These are phyloP conservation scores for Phytophthora pluvialis DNA, from an alignment of 352 stramenopile genomes.

Conservation along the genomic window DNA sequence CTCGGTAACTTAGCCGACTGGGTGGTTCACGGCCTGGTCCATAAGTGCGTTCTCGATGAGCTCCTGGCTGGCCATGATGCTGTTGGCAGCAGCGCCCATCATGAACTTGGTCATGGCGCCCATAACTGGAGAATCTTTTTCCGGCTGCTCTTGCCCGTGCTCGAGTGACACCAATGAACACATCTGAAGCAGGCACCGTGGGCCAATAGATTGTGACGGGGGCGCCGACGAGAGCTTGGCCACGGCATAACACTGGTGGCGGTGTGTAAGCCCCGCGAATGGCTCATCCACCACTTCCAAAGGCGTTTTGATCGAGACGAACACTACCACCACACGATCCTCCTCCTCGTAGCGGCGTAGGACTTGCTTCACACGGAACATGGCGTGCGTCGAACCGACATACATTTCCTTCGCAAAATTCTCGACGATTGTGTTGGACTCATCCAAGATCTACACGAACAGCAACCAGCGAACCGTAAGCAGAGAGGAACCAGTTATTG, in stretches of 20 bases:
- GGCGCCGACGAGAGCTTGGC: slow-evolving; percentile 32
- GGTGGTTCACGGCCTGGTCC: slow-evolving; percentile 33
- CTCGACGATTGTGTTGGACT: slow-evolving; percentile 47
- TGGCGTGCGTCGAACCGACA: slow-evolving; percentile 39
- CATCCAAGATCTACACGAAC: slow-evolving; percentile 29
- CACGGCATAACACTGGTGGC: slow-evolving; percentile 44
- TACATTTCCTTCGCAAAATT: slow-evolving; percentile 50
- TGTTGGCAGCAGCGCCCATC: slow-evolving; percentile 42
- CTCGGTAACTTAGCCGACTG: slow-evolving; percentile 5
- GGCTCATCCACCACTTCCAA: slow-evolving; percentile 38
- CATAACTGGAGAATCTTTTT: slow-evolving; percentile 40
- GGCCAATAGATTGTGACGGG: slow-evolving; percentile 29
- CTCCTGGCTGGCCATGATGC: slow-evolving; percentile 41
- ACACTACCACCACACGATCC: slow-evolving; percentile 41
- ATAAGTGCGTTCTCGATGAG: slow-evolving; percentile 48
- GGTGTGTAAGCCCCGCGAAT: slow-evolving; percentile 39
- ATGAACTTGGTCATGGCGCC: slow-evolving; percentile 49
- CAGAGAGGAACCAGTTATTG: background rate
- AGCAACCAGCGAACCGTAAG: background rate
- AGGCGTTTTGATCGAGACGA: slow-evolving; percentile 41
- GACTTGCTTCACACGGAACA: slow-evolving; percentile 47
- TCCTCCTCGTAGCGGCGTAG: slow-evolving; percentile 43
- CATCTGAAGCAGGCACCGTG: slow-evolving; percentile 55
- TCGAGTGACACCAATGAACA: slow-evolving; percentile 46
- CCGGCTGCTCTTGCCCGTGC: slow-evolving; percentile 32